Evolutionary conservation across 2,329 filamentous ascomycete species (phyloP), one percentile per base, ranked within the genome.

Genomic region (Colletotrichum plurivorum): DNA sequence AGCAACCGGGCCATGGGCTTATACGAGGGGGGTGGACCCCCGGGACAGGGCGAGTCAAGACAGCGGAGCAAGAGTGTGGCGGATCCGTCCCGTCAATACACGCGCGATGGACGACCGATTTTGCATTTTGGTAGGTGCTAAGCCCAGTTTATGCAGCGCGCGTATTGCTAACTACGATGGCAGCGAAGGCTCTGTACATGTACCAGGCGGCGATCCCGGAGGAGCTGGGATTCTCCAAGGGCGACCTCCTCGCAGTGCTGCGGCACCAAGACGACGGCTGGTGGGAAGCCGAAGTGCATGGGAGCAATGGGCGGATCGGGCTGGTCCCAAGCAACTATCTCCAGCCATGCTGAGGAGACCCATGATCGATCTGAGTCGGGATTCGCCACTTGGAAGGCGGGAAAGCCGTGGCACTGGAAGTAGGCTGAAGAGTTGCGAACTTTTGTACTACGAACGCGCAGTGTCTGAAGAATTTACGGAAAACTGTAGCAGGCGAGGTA

Each of bases 201-300:
- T 99, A 99, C 80, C 90, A 93, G 76, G 94, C 96, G 2, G 95
- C 94, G 22, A 99, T 99, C 67, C 94, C 95, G 0, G 96, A 98
- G 78, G 97, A 99, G 81, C 84, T 99, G 20, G 92, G 93, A 15
- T 99, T 99, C 80, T 86, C 87, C 54, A 99, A 99, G 83, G 95
- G 95, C 55, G 97, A 99, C 77, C 90, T 95, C 68, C 85, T 99
- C 15, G 94, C 95, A 2, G 91, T 99, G 15, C 84, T 98, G 54
- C 88, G 95, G 69, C 90, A 97, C 76, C 96, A 99, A 81, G 96
- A 99, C 78, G 96, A 99, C 77, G 96, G 96, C 20, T 99, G 96
- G 96, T 99, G 97, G 96, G 96, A 99, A 83, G 97, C 97, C 13
- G 95, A 98, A 80, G 89, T 98, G 48, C 93, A 95, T 53, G 91